Evolutionary conservation across 176 grass and related monocot genomes (phyloP).

Genomic region (Elaeis guineensis): DNA sequence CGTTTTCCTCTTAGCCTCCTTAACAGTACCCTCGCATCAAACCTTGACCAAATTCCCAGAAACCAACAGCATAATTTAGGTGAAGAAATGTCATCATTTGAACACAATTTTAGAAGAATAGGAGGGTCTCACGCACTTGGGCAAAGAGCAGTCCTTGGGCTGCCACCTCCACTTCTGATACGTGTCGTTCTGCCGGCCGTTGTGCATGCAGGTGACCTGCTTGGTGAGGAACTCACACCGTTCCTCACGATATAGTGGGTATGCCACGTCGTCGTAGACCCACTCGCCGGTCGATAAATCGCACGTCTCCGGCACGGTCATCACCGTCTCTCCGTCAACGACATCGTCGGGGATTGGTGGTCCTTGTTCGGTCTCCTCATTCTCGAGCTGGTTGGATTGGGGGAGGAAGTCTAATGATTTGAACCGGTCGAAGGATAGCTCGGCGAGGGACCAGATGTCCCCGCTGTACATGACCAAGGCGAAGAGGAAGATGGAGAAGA

Average conservation of each 20-base stretch:
- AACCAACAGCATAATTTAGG: neutral
- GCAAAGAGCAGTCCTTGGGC: conserved; percentile 52
- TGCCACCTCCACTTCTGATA: conserved; percentile 88
- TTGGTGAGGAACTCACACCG: conserved; percentile 51
- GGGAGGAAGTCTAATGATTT: too few species aligned
- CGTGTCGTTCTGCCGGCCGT: conserved; percentile 44
- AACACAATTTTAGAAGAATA: too few species aligned
- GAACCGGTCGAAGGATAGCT: too few species aligned
- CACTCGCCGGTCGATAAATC: conserved; percentile 49
- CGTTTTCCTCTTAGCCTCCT: conserved; percentile 68
- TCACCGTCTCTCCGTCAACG: too few species aligned
- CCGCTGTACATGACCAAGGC: too few species aligned
- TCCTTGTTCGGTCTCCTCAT: too few species aligned
- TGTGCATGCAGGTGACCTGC: conserved; percentile 72
- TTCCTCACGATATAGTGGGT: conserved; percentile 61
- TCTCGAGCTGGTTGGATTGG: too few species aligned
- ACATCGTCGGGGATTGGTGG: too few species aligned
- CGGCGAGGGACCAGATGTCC: too few species aligned
- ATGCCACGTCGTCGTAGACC: conserved; percentile 51
- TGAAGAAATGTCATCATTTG: too few species aligned
- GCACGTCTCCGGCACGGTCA: conserved; percentile 42
- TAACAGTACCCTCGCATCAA: conserved; percentile 69
- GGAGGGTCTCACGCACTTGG: conserved; percentile 23
- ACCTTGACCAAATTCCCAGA: conserved; percentile 28
- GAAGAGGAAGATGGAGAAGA: too few species aligned